phyloP scores from a whole-genome alignment of 2,329 filamentous ascomycete genomes.

The Pestalotiopsis sp. region DNA sequence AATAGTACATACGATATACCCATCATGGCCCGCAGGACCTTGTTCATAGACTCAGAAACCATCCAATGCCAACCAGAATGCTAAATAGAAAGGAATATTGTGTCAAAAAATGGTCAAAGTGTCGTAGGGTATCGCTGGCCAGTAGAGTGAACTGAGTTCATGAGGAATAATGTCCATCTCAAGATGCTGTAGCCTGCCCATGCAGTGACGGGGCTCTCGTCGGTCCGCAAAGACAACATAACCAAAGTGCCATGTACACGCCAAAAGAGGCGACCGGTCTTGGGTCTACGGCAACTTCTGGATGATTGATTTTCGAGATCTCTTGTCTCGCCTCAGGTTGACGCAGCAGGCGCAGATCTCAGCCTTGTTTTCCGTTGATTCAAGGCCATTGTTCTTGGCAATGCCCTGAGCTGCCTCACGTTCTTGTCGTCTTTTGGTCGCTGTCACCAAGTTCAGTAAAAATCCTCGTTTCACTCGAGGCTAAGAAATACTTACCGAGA shows the following conservation, averaged over 20 bases:
- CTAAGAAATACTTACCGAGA: constrained; percentile 39
- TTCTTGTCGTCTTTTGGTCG: constrained; percentile 21
- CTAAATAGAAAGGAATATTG: not conserved
- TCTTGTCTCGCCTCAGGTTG: constrained; percentile 14
- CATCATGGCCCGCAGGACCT: not conserved
- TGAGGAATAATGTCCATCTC: not conserved
- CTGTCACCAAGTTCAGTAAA: constrained; percentile 14
- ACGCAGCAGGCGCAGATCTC: constrained; percentile 29
- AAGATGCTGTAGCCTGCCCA: not conserved
- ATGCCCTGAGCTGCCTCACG: constrained; percentile 17
- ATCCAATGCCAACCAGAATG: not conserved
- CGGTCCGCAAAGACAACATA: not conserved
- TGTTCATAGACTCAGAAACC: not conserved
- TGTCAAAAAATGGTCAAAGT: not conserved
- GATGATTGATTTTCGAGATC: not conserved
- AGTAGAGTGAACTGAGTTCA: not conserved
- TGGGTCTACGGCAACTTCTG: not conserved
- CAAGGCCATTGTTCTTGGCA: constrained; percentile 19
- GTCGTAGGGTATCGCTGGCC: not conserved
- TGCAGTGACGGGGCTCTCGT: not conserved
- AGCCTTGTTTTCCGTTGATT: constrained; percentile 24
- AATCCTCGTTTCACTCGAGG: not conserved
- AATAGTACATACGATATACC: not conserved
- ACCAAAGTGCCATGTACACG: not conserved
- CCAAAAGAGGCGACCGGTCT: not conserved